Evolutionary conservation across 768 basidiomycete genomes (phyloP), one percentile per base, ranked within the genome.

Genomic region (Mycena indigotica): DNA sequence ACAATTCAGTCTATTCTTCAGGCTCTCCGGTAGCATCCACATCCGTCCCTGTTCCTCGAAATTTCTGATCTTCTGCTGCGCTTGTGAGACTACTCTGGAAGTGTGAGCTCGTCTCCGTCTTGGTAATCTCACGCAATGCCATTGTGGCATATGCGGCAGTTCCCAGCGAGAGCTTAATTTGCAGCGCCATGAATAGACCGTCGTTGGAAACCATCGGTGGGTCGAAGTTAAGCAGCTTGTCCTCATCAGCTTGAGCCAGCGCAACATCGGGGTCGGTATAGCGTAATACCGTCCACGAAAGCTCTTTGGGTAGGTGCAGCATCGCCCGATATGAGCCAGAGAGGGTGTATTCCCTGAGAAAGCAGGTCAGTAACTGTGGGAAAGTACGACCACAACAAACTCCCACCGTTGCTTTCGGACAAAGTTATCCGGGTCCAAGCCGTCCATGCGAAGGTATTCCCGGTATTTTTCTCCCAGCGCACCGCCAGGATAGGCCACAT

Each of bases 61-160:
- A 93, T 64, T 84, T 84, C 69, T 95, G 93, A 67, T 95, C 93
- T 69, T 90, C 91, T 21, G 91, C 86, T 28, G 82, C 79, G 52
- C 79, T 80, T 13, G 93, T 95, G 59, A 95, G 78, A 62, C 77
- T 76, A n/a, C 81, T 89, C 69, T 97, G 95, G 74, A 86, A 88
- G 66, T 94, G 93, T 38, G 93, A 88, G 69, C 93, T 94, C 19
- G 95, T 98, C 67, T 98, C 95, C 29, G 89, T 92, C 76, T 96
- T 98, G 15, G 95, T 94, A 41, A 97, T 85, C 74, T 97, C 94
- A 39, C 94, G 85, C 64, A 99, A 72, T 3, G 95, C 96, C 97
- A 99, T 99, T 2, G 97, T 99, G 2, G 97, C 97, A 72, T 98
- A 99, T 4, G 93, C 89, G 0, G 93, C 91, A 5, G 93, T 93